Percentiles rank a stretch among this genome's conserved stretches.
phyloP scores from a whole-genome alignment of 768 basidiomycete genomes.

The Boletus rubroflammeus region DNA sequence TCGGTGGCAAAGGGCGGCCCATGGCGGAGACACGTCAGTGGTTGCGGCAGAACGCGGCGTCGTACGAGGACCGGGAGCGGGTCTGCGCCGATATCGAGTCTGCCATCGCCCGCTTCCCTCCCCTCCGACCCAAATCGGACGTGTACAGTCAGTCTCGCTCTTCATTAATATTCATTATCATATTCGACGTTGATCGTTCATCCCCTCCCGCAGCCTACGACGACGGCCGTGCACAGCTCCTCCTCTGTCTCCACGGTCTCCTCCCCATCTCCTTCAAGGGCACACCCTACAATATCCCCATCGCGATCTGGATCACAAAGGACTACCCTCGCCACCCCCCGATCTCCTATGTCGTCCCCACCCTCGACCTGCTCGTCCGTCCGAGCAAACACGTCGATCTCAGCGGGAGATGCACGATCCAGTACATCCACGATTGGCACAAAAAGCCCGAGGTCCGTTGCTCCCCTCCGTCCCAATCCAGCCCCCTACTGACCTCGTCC shows the following conservation, averaged over 20 bases:
- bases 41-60: slow-evolving; percentile 60
- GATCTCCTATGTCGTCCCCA: slow-evolving; percentile 89
- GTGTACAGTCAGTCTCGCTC: slow-evolving; percentile 56
- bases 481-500: background rate
- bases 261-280: slow-evolving; percentile 79
- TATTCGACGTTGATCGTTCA: too few species aligned
- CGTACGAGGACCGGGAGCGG: slow-evolving; percentile 53
- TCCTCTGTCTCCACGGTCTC: slow-evolving; percentile 88
- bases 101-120: slow-evolving; percentile 47
- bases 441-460: slow-evolving; percentile 61
- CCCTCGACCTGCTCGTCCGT: slow-evolving; percentile 83
- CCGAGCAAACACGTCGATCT: slow-evolving; percentile 73
- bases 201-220: slow-evolving; percentile 65
- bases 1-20: too few species aligned
- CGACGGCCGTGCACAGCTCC: slow-evolving; percentile 87
- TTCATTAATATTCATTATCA: background rate
- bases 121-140: slow-evolving; percentile 76
- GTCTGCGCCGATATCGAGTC: slow-evolving; percentile 63
- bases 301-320: slow-evolving; percentile 82
- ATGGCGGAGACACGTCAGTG: slow-evolving; percentile 40
- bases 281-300: slow-evolving; percentile 87
- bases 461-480: slow-evolving; percentile 8
- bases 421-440: slow-evolving; percentile 75
- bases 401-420: slow-evolving; percentile 66
- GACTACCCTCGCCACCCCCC: slow-evolving; percentile 85